Evolutionary conservation across 2,329 filamentous ascomycete genomes (phyloP).

Genomic region (Aureobasidium zeae): DNA sequence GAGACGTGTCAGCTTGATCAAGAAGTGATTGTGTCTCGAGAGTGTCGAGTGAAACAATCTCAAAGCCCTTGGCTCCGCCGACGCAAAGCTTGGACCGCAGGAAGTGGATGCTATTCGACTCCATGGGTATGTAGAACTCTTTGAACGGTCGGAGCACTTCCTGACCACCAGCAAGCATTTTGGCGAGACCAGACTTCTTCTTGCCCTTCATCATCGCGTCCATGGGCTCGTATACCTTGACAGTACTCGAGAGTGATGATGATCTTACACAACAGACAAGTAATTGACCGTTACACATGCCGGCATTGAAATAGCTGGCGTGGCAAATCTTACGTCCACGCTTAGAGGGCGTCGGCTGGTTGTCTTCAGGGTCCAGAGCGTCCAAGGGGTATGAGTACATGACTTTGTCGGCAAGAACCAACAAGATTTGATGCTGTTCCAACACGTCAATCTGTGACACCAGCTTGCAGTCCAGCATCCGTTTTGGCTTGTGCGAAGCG

Average conservation of each 20-base stretch:
- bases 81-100: conserved; percentile 94
- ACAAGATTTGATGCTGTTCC: conserved; percentile 84
- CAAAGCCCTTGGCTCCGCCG: conserved; percentile 88
- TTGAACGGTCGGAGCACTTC: conserved; percentile 95
- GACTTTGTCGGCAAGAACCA: conserved; percentile 89
- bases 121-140: conserved; percentile 97
- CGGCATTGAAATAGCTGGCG: conserved; percentile 97
- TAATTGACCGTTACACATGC: conserved; percentile 87
- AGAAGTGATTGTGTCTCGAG: conserved; percentile 96
- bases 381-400: conserved; percentile 82
- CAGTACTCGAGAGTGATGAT: conserved; percentile 82
- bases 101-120: conserved; percentile 98
- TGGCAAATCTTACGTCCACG: conserved; percentile 94
- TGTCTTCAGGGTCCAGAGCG: conserved; percentile 74
- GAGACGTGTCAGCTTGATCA: conserved; percentile 92
- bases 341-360: conserved; percentile 62
- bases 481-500: conserved; percentile 58
- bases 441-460: conserved; percentile 95
- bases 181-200: conserved; percentile 89
- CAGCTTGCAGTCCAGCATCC: conserved; percentile 74
- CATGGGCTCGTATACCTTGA: conserved; percentile 98
- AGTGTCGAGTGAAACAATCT: conserved; percentile 91
- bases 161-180: conserved; percentile 89
- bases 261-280: conserved; percentile 96
- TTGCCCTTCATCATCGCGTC: conserved; percentile 77